phyloP scores from a whole-genome alignment of 805 yeast species.

The Tetrapisispora namnaoensis region DNA sequence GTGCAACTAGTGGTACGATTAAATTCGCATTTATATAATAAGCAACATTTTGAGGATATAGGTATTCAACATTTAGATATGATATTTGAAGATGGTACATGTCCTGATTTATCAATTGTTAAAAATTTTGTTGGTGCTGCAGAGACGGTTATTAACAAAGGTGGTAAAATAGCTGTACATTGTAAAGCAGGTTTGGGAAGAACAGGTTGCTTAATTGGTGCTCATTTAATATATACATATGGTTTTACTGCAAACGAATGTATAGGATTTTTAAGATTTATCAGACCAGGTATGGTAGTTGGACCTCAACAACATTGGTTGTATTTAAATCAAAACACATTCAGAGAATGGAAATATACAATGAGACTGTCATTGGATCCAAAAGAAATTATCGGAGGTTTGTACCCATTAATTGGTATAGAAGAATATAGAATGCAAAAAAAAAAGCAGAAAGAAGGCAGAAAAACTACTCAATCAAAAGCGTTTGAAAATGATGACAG shows the following conservation, averaged over 20 bases:
- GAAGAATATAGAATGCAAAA: constrained; percentile 52
- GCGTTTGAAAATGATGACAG: constrained; percentile 13
- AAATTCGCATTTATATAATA: constrained; percentile 85
- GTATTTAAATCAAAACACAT: constrained; percentile 89
- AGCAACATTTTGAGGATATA: constrained; percentile 67
- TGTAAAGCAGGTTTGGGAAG: constrained; percentile 98
- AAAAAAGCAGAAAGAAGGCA: constrained; percentile 25
- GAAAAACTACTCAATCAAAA: constrained; percentile 16
- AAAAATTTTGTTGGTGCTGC: constrained; percentile 92
- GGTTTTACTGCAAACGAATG: constrained; percentile 97
- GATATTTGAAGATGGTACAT: constrained; percentile 97
- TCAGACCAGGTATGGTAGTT: constrained; percentile 99
- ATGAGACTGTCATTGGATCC: constrained; percentile 69
- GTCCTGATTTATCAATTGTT: constrained; percentile 91
- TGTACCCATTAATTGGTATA: constrained; percentile 49
- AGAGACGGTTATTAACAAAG: constrained; percentile 72
- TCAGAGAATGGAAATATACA: constrained; percentile 91
- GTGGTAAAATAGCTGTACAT: constrained; percentile 96
- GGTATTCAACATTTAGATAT: constrained; percentile 88
- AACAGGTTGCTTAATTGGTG: constrained; percentile 96
- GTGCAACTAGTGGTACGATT: constrained; percentile 87
- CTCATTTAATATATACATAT: constrained; percentile 89
- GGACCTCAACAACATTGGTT: constrained; percentile 99
- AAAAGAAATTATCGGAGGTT: constrained; percentile 56
- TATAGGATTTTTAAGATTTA: constrained; percentile 90